Evolutionary conservation across 2,329 filamentous ascomycete genomes (phyloP).

Genomic region (Claviceps fusiformis): DNA sequence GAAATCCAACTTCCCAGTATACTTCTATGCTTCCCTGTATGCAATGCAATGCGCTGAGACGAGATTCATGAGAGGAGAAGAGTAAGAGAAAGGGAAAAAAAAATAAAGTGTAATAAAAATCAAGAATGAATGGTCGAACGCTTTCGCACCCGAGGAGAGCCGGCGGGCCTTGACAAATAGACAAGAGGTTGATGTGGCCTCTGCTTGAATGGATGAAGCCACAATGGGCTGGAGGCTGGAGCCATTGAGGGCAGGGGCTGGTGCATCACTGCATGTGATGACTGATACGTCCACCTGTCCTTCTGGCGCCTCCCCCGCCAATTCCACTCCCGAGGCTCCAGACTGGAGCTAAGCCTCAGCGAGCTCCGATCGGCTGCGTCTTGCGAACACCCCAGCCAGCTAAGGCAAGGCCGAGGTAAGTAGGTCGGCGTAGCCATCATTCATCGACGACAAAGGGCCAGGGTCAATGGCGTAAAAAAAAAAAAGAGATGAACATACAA

Average conservation of each 20-base stretch:
- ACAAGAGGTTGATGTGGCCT: slow-evolving; percentile 23
- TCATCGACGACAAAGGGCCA: too few species aligned
- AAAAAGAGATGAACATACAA: too few species aligned
- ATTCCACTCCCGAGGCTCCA: background rate
- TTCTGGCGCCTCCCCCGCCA: background rate
- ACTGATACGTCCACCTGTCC: slow-evolving; percentile 7
- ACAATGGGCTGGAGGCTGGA: too few species aligned
- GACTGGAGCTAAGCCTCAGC: background rate
- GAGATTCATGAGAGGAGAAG: background rate
- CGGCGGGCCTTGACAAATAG: background rate
- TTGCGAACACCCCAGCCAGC: background rate
- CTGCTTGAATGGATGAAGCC: background rate
- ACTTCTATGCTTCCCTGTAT: background rate
- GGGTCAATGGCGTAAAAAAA: too few species aligned
- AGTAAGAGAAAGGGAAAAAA: background rate
- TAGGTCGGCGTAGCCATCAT: background rate
- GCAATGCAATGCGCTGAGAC: background rate
- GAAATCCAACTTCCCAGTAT: background rate
- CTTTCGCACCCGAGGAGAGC: background rate
- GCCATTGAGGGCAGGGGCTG: too few species aligned
- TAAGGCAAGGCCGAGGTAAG: background rate
- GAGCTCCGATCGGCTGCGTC: slow-evolving; percentile 5
- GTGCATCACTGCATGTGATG: background rate
- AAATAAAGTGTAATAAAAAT: background rate
- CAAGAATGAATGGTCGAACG: background rate